phyloP scores from a whole-genome alignment of 805 yeast species.

The Metschnikowia hibisci region DNA sequence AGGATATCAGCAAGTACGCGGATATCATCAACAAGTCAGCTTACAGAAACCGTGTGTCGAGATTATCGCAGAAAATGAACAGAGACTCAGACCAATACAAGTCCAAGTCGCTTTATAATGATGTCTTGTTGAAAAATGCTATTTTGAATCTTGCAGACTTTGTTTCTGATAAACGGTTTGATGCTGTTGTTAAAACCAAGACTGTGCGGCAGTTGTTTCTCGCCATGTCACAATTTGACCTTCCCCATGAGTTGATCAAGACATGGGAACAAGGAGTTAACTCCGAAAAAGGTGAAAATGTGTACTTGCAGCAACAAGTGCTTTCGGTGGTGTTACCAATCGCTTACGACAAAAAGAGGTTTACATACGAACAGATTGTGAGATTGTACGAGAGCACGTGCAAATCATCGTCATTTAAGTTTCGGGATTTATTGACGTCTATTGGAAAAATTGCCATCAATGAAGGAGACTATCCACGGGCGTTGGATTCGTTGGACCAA shows the following conservation, averaged over 20 bases:
- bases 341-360: slow-evolving; percentile 57
- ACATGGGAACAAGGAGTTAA: slow-evolving; percentile 67
- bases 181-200: slow-evolving; percentile 20
- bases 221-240: slow-evolving; percentile 29
- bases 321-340: slow-evolving; percentile 68
- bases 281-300: slow-evolving; percentile 34
- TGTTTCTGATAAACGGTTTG: slow-evolving; percentile 29
- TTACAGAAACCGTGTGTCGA: slow-evolving; percentile 27
- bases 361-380: slow-evolving; percentile 57
- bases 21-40: slow-evolving; percentile 18
- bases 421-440: slow-evolving; percentile 56
- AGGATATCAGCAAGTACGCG: slow-evolving; percentile 13
- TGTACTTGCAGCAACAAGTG: slow-evolving; percentile 60
- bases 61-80: slow-evolving; percentile 32
- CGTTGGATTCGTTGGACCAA: slow-evolving; percentile 59
- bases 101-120: slow-evolving; percentile 22
- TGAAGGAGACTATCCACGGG: slow-evolving; percentile 62
- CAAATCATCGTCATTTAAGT: slow-evolving; percentile 20
- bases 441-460: slow-evolving; percentile 70
- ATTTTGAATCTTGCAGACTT: slow-evolving; percentile 29
- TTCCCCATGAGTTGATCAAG: slow-evolving; percentile 59
- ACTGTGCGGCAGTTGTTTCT: slow-evolving; percentile 26
- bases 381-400: slow-evolving; percentile 48
- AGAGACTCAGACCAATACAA: slow-evolving; percentile 36
- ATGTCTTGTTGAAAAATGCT: slow-evolving; percentile 29